Conservation (phyloP, 2,329 filamentous ascomycete species). For the Penicillium sp. region DNA sequence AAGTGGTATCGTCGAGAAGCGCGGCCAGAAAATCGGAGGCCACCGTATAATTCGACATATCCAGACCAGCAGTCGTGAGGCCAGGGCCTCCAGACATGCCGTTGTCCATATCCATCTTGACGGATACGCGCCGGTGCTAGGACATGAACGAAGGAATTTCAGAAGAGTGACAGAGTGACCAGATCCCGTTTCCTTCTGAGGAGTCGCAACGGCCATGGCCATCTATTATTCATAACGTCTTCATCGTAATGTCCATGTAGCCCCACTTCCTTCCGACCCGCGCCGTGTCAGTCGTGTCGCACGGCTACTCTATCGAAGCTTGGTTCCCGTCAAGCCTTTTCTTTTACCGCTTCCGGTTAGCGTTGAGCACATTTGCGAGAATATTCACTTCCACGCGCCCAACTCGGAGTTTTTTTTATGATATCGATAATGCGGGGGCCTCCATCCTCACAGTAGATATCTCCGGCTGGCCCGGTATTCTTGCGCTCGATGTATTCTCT, state of each 20-base stretch:
- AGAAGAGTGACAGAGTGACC: not conserved
- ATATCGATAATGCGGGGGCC: not conserved
- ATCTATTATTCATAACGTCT: not conserved
- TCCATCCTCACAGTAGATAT: not conserved
- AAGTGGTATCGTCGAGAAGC: conserved; percentile 36
- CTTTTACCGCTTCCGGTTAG: conserved; percentile 2
- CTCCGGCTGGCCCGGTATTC: not conserved
- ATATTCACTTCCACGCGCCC: not conserved
- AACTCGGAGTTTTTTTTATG: not conserved
- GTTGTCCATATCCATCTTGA: conserved; percentile 19
- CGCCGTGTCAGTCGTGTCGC: not conserved
- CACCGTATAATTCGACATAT: conserved; percentile 39
- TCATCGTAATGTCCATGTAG: not conserved
- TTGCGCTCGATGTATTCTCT: not conserved
- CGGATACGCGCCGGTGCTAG: not conserved
- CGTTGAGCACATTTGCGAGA: conserved; percentile 12
- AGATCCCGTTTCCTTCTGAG: not conserved
- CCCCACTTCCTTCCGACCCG: not conserved
- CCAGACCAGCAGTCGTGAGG: conserved; percentile 34
- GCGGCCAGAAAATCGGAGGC: conserved; percentile 35
- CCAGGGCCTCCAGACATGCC: conserved; percentile 19
- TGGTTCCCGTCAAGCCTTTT: conserved; percentile 1
- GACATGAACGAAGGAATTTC: not conserved
- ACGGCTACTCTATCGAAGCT: not conserved
- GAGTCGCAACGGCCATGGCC: not conserved